These are phyloP conservation scores for Candida orba DNA, from an alignment of 805 yeast species.

Conservation along the genomic window DNA sequence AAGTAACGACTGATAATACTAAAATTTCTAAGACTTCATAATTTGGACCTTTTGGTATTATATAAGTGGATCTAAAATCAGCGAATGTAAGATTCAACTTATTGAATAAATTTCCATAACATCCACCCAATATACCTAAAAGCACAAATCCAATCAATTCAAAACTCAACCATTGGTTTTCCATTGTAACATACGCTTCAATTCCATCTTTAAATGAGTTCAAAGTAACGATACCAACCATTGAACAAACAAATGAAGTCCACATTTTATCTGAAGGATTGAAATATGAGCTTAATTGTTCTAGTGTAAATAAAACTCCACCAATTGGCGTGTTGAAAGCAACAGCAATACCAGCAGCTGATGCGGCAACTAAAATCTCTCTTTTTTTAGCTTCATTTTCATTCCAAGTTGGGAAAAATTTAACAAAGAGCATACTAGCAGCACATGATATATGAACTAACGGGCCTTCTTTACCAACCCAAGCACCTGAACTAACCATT, in stretches of 20 bases:
- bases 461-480: constrained; percentile 88
- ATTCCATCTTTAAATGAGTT: constrained; percentile 39
- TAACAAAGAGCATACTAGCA: constrained; percentile 35
- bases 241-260: constrained; percentile 78
- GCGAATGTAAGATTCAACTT: constrained; percentile 41
- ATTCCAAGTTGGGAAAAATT: constrained; percentile 23
- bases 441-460: constrained; percentile 73
- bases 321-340: constrained; percentile 88
- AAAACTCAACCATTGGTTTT: constrained; percentile 64
- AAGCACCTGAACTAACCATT: constrained; percentile 68
- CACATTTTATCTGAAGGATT: constrained; percentile 64
- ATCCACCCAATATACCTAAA: constrained; percentile 65
- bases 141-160: constrained; percentile 69
- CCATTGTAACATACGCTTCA: constrained; percentile 59
- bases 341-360: constrained; percentile 78
- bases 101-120: constrained; percentile 50
- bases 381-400: constrained; percentile 54
- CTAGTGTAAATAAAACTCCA: constrained; percentile 74
- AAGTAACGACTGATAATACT: constrained; percentile 41
- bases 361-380: constrained; percentile 64
- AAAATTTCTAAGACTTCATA: constrained; percentile 43
- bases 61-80: constrained; percentile 21
- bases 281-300: constrained; percentile 58
- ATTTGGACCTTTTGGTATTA: constrained; percentile 17
- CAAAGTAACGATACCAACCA: constrained; percentile 58